Conservation (phyloP, 345 rosid species). For the Syzygium jambos region DNA sequence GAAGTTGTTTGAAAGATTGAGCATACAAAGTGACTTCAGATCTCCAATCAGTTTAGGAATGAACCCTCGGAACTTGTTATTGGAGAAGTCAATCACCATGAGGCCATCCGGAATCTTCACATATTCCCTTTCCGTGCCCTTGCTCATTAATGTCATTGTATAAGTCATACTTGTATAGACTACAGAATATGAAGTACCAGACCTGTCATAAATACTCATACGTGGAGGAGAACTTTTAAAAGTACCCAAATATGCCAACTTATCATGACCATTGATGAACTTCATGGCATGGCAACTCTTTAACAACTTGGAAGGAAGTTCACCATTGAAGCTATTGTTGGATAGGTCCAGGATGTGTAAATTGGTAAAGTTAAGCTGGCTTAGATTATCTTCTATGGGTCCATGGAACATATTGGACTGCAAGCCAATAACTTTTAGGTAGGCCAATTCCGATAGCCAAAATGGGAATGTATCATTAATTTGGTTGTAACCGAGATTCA, state of each 20-base stretch:
- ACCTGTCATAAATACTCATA: too few relatives aligned
- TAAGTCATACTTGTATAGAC: too few relatives aligned
- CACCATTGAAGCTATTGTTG: background rate
- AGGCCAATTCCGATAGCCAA: background rate
- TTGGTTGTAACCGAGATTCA: background rate
- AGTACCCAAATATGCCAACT: background rate
- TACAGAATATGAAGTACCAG: too few relatives aligned
- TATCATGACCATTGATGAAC: too few relatives aligned
- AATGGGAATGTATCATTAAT: background rate
- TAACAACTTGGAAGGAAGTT: too few relatives aligned
- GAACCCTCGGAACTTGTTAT: background rate
- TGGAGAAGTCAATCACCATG: background rate
- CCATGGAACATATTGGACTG: background rate
- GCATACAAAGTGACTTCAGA: background rate
- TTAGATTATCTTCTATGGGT: background rate
- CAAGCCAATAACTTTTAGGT: background rate
- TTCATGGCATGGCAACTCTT: too few relatives aligned
- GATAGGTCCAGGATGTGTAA: background rate
- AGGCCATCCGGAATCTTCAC: rapidly evolving
- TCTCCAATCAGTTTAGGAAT: background rate
- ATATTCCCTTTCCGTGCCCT: background rate
- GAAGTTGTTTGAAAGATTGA: background rate
- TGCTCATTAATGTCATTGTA: background rate
- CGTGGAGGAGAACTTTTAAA: too few relatives aligned
- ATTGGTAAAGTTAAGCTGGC: rapidly evolving